A percentile compares a stretch with the other conserved stretches of the same genome.
Evolutionary conservation across 345 rosid genomes (phyloP).

Genomic region (Kernera saxatilis): DNA sequence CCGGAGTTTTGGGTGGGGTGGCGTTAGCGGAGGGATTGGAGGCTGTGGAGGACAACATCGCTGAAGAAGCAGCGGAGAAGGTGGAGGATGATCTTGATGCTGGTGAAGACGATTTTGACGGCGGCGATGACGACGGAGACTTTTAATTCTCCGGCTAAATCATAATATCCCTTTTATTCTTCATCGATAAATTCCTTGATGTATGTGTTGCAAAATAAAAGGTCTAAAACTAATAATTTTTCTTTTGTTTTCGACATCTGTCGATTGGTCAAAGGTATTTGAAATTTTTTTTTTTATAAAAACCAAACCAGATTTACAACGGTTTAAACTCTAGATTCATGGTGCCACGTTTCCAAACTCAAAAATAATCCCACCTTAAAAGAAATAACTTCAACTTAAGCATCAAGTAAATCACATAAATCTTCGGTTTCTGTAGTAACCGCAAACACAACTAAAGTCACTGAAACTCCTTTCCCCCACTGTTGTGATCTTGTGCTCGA

Average conservation of each 20-base stretch:
- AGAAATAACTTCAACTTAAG: too few species aligned
- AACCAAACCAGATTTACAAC: too few species aligned
- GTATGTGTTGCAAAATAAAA: not conserved
- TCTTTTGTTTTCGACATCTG: not conserved
- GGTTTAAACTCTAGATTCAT: too few species aligned
- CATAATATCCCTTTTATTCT: not conserved
- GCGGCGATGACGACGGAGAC: slow-evolving; percentile 9
- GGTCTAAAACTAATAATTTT: not conserved
- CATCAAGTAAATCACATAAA: too few species aligned
- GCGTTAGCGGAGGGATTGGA: slow-evolving; percentile 69
- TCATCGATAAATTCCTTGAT: not conserved
- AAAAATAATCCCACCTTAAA: too few species aligned
- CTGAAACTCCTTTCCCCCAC: too few species aligned
- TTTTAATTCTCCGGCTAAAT: not conserved
- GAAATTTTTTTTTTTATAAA: too few species aligned
- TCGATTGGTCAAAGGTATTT: not conserved
- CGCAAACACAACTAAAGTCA: too few species aligned
- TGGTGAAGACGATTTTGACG: not conserved
- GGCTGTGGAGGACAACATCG: slow-evolving; percentile 59
- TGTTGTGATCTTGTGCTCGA: too few species aligned
- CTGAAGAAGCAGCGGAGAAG: slow-evolving; percentile 52
- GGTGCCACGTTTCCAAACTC: too few species aligned
- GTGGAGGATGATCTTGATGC: slow-evolving; percentile 59
- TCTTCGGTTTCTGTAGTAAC: too few species aligned
- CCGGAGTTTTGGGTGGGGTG: slow-evolving; percentile 67